Base-by-base conservation (phyloP, 345 rosid species). In the Laguncularia racemosa region DNA sequence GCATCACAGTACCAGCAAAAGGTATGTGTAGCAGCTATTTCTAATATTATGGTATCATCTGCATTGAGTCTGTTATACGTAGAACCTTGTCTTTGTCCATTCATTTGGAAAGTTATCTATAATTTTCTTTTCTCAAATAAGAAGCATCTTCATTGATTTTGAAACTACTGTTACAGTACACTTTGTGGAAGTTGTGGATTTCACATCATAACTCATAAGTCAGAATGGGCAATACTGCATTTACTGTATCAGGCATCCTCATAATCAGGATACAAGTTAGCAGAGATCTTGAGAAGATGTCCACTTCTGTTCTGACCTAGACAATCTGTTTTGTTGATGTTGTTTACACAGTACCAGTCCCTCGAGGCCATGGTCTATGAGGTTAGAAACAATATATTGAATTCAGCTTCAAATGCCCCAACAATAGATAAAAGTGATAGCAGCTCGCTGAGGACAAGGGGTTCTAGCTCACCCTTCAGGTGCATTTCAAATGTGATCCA, bases 401-500 rank as follows among this genome's bases (percentile, higher is more conserved):
- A 62, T 59, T 66, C 79, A 56, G 67, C 81, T 48, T 72, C 84
- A 44, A 67, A 64, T 6, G 71, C 70, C 48, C 62, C 69, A 50
- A 54, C 64, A 51, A 38, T 56, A 7, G 84, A 88, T 21, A 85
- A 62, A 77, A 67, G 64, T 58, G 92, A 84, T 64, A 85, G 78
- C 73, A 60, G 68, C 71, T 69, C 81, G 20, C 48, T 54, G 19
- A 81, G 85, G 69, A 67, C 76, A 55, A 82, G 98, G 72, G 98
- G 98, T 67, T 88, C 98, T 60, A 84, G 88, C 68, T 91, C 96
- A 38, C 96, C 96, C 23, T 88, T 91, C 72, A 80, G 96, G 73
- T 91, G 98, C 78, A 86, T 91, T 67, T 69, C 92, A 59, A 80
- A 81, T 69, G 62, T 91, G 71, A 87, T 91, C 64, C 98, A 86